A percentile compares a stretch with the other conserved stretches of the same genome.
Conservation (phyloP, 2,329 filamentous ascomycete genomes). For the Neonectria punicea region DNA sequence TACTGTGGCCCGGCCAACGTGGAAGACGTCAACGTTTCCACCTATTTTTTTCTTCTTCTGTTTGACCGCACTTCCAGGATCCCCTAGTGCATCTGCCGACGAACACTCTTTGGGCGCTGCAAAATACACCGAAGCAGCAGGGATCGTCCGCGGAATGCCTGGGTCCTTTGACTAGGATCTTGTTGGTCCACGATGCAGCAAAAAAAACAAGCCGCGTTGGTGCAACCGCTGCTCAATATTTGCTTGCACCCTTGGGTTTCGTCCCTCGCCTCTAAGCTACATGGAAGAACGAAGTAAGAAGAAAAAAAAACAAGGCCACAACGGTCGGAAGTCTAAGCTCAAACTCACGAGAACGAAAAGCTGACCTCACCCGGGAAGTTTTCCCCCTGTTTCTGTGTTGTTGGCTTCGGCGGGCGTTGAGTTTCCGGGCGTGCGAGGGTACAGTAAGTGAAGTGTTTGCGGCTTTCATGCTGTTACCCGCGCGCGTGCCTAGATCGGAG, state of each 20-base stretch:
- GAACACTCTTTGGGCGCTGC: constrained; percentile 4
- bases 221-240: constrained; percentile 16
- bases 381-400: neutral
- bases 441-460: neutral
- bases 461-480: neutral
- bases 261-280: constrained; percentile 16
- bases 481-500: neutral
- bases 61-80: constrained; percentile 13
- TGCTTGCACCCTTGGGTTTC: neutral
- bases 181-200: constrained; percentile 12
- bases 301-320: neutral
- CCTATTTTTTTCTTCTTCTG: neutral
- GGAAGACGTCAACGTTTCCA: neutral
- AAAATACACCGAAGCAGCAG: constrained; percentile 2
- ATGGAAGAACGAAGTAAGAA: neutral
- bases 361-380: neutral
- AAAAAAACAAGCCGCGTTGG: constrained; percentile 1
- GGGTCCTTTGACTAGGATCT: neutral
- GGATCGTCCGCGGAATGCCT: constrained; percentile 4
- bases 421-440: neutral
- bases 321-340: neutral
- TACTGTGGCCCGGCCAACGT: neutral
- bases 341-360: neutral
- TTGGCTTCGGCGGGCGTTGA: neutral
- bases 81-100: constrained; percentile 14